Evolutionary conservation across 202 grass and related monocot genomes (phyloP), one percentile per base, ranked within the genome.

Genomic region (Cymbopogon flexuosus): DNA sequence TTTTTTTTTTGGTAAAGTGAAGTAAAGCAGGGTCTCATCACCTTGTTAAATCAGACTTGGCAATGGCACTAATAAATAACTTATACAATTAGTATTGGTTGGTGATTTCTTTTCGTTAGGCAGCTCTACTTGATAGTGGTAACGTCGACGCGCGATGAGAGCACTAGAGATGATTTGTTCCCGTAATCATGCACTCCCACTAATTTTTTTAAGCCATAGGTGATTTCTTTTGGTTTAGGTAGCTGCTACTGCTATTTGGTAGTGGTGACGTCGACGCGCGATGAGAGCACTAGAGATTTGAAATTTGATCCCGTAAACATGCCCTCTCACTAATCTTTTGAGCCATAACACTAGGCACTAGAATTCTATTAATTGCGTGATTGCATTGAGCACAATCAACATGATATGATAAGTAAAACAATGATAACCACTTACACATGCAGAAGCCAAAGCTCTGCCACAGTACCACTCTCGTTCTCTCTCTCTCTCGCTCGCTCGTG

Each of bases 301-400:
- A 77, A 31, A 21, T 49, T 49, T 49, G 1, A 49, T 49, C 46
- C 46, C 14, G 46, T 4, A 16, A 49, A 49, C 46, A 49, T 49
- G 14, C 46, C 16, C 45, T 16, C 13, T 4, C 10, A 47, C 13
- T 47, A 63, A 49, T 16, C 33, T 76, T 15, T 13, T 62, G 2
- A 35, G 70, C 15, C 8, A n/a, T 51, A 51, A 46, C 57, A 52
- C 30, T 58, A 19, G 49, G 27, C 27, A 27, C 27, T 27, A 27
- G 27, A 27, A 27, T 27, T 27, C 27, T 27, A 27, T 27, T 27
- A 27, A 27, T 64, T 49, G 27, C 41, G 62, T 62, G 37, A 81
- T 39, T 49, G 69, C 58, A 39, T 12, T 40, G 11, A 77, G 64
- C 35, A 77, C 72, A 76, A 61, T 80, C 21, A 18, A 51, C 15